Evolutionary conservation across 176 grass and related monocot genomes (phyloP).

Genomic region (Pharus latifolius): DNA sequence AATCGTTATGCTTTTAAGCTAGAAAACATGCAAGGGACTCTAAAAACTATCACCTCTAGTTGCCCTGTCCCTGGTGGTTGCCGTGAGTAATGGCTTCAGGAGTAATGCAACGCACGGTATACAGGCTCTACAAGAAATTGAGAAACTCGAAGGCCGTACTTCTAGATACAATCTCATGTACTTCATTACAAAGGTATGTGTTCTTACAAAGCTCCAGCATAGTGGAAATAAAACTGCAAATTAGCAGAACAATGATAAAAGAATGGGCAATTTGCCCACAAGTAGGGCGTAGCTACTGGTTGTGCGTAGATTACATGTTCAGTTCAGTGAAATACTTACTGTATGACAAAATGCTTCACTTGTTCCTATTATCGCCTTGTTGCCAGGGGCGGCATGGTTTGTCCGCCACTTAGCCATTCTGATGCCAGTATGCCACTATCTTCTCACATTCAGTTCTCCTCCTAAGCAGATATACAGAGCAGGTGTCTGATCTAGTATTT

Average conservation of each 20-base stretch:
- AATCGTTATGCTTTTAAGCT: too few relatives aligned
- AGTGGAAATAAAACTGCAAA: background rate
- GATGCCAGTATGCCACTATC: conserved; percentile 2
- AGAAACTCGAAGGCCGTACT: background rate
- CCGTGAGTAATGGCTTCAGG: too few relatives aligned
- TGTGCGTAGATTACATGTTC: conserved; percentile 13
- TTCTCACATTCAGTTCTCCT: background rate
- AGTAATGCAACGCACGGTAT: too few relatives aligned
- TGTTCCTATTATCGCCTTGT: background rate
- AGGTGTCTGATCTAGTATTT: background rate
- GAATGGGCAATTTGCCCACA: conserved; percentile 26
- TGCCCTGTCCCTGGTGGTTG: too few relatives aligned
- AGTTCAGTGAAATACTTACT: background rate
- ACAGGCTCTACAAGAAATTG: background rate
- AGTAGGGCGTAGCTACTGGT: background rate
- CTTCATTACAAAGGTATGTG: background rate
- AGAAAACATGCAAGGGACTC: too few relatives aligned
- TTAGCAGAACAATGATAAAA: background rate
- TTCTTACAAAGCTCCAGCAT: background rate
- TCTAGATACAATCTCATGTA: background rate
- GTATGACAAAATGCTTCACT: background rate
- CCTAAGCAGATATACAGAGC: background rate
- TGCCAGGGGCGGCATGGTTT: background rate
- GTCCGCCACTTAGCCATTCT: background rate
- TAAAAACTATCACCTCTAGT: too few relatives aligned